Percentiles rank a stretch among this genome's conserved stretches.
These are phyloP conservation scores for Flaveria floridana DNA, from an alignment of 140 eudicot genomes.

Conservation along the genomic window DNA sequence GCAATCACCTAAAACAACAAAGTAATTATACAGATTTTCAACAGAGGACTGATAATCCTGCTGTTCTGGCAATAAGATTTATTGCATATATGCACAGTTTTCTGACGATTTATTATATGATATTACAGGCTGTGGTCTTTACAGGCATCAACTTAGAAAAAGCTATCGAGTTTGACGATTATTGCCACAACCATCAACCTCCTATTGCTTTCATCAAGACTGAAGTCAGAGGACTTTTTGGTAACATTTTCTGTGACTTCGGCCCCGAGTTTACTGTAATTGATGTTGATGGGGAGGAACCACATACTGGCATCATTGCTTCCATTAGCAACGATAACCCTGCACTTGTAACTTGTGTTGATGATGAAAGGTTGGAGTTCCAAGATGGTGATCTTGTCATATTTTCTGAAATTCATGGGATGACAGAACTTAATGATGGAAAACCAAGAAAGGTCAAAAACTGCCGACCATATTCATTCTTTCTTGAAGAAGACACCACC, in stretches of 20 bases:
- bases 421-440: constrained; percentile 90
- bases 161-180: no score
- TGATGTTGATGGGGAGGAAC: constrained; percentile 95
- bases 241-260: constrained; percentile 78
- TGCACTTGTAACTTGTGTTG: constrained; percentile 82
- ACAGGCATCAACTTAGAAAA: no score
- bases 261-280: constrained; percentile 79
- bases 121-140: no score
- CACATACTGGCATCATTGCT: constrained; percentile 84
- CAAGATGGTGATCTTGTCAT: constrained; percentile 89
- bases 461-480: constrained; percentile 77
- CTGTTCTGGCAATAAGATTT: neutral
- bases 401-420: constrained; percentile 79
- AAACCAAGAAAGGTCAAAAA: constrained; percentile 75
- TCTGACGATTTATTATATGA: neutral
- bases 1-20: neutral
- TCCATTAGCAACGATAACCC: constrained; percentile 88
- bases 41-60: neutral
- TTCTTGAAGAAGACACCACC: constrained; percentile 77
- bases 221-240: constrained; percentile 92
- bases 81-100: neutral
- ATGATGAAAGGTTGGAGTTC: constrained; percentile 88
- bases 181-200: constrained; percentile 73
- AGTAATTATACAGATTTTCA: neutral
- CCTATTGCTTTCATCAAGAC: constrained; percentile 81